A percentile compares a stretch with the other conserved stretches of the same genome.
phyloP scores from a whole-genome alignment of 2,329 filamentous ascomycete genomes.

The Didymosphaeria variabile region DNA sequence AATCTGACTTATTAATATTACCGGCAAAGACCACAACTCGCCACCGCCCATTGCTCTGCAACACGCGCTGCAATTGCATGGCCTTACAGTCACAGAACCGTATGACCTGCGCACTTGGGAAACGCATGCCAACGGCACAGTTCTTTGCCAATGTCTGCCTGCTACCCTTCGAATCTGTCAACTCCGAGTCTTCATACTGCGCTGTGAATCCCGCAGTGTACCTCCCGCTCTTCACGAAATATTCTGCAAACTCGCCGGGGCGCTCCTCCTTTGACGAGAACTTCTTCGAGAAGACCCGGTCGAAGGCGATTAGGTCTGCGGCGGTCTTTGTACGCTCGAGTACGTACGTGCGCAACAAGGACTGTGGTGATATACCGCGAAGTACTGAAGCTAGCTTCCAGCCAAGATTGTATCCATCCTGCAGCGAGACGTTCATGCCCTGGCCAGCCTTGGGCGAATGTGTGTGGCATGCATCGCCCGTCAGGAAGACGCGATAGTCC shows the following conservation, averaged over 20 bases:
- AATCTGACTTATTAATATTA: slow-evolving; percentile 46
- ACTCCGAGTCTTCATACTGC: slow-evolving; percentile 61
- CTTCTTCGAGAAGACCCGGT: slow-evolving; percentile 62
- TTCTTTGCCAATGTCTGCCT: slow-evolving; percentile 49
- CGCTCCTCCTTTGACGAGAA: slow-evolving; percentile 60
- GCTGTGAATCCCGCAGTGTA: slow-evolving; percentile 70
- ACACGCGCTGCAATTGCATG: slow-evolving; percentile 59
- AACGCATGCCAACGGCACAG: slow-evolving; percentile 57
- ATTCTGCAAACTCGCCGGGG: slow-evolving; percentile 61
- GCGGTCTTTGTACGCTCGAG: slow-evolving; percentile 61
- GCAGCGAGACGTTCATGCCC: slow-evolving; percentile 69
- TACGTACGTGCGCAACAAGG: slow-evolving; percentile 69
- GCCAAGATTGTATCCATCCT: slow-evolving; percentile 67
- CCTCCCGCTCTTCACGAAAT: slow-evolving; percentile 65
- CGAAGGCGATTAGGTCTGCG: slow-evolving; percentile 68
- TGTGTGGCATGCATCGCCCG: slow-evolving; percentile 73
- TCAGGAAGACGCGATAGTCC: slow-evolving; percentile 71
- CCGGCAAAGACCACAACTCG: slow-evolving; percentile 61
- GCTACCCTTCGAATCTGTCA: slow-evolving; percentile 53
- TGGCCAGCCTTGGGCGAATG: slow-evolving; percentile 77
- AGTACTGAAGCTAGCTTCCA: slow-evolving; percentile 62
- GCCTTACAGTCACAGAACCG: slow-evolving; percentile 67
- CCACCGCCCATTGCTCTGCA: slow-evolving; percentile 64
- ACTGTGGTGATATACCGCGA: slow-evolving; percentile 61
- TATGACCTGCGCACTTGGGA: slow-evolving; percentile 66